phyloP scores from a whole-genome alignment of 2,329 filamentous ascomycete species.

The Talaromyces funiculosus region DNA sequence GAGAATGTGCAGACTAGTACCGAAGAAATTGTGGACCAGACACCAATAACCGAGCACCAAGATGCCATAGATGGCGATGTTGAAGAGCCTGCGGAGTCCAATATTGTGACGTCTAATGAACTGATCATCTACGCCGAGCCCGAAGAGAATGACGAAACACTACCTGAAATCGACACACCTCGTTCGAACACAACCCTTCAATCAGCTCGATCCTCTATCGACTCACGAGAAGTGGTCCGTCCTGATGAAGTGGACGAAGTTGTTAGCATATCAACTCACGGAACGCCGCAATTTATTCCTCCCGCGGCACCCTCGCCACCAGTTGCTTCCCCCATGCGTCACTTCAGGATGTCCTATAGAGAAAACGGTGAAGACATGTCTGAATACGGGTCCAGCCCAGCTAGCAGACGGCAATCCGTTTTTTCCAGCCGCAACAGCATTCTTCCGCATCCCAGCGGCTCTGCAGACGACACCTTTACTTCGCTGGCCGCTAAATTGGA shows the following conservation, averaged over 20 bases:
- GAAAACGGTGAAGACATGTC: constrained; percentile 22
- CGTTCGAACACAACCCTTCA: background rate
- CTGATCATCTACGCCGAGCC: background rate
- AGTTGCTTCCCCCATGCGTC: constrained; percentile 4
- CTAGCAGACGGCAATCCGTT: constrained; percentile 6
- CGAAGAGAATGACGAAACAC: background rate
- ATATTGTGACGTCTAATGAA: background rate
- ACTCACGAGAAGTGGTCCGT: background rate
- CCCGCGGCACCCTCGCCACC: constrained; percentile 21
- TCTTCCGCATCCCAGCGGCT: background rate
- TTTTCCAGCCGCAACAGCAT: constrained; percentile 12
- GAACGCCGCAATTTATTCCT: background rate
- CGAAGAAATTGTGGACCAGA: background rate
- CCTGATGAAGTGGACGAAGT: constrained; percentile 10
- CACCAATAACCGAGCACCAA: background rate
- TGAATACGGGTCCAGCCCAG: constrained; percentile 23
- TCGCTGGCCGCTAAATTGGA: constrained; percentile 58
- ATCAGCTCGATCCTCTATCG: constrained; percentile 2
- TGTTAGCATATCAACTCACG: background rate
- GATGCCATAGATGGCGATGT: background rate
- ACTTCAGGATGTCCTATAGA: constrained; percentile 16
- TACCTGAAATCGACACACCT: background rate
- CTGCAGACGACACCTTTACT: constrained; percentile 52
- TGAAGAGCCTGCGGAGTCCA: background rate
- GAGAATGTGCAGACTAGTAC: background rate